Percentiles rank a stretch among this genome's conserved stretches.
Conservation (phyloP, 345 rosid genomes). For the Eutrema yunnanense region DNA sequence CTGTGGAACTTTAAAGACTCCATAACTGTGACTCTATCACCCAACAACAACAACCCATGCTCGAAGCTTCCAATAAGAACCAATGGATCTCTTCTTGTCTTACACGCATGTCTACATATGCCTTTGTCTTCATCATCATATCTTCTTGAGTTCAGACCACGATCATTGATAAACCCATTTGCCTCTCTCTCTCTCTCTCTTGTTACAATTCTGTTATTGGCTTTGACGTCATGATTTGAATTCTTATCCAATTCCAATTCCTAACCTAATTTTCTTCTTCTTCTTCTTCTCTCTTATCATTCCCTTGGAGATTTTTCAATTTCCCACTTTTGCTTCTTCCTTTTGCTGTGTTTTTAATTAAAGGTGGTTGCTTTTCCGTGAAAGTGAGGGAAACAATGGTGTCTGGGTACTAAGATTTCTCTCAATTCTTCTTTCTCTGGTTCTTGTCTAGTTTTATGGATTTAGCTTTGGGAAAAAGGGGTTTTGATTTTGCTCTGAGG, state of each 20-base stretch:
- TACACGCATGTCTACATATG: constrained; percentile 1
- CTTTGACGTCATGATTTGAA: constrained; percentile 23
- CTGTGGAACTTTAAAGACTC: constrained; percentile 4
- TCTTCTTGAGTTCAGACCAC: constrained; percentile 5
- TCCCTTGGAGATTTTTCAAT: neutral
- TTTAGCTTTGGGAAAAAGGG: constrained; percentile 35
- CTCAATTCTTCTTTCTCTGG: neutral
- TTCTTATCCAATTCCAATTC: constrained; percentile 22
- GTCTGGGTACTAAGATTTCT: neutral
- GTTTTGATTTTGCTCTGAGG: constrained; percentile 39
- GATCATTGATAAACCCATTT: neutral
- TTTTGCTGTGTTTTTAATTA: constrained; percentile 10
- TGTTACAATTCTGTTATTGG: constrained; percentile 9
- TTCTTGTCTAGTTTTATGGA: constrained; percentile 42
- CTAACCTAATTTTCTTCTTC: neutral
- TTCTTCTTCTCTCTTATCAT: neutral
- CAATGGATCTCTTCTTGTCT: neutral
- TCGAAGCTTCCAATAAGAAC: constrained; percentile 12
- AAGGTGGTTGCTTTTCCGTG: neutral
- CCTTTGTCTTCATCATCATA: constrained; percentile 18
- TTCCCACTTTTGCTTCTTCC: neutral
- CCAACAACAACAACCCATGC: constrained; percentile 12
- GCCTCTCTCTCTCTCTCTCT: neutral
- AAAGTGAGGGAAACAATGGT: neutral
- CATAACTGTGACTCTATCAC: constrained; percentile 18